Conservation (phyloP, 805 yeast species). For the Metschnikowia hibisci region DNA sequence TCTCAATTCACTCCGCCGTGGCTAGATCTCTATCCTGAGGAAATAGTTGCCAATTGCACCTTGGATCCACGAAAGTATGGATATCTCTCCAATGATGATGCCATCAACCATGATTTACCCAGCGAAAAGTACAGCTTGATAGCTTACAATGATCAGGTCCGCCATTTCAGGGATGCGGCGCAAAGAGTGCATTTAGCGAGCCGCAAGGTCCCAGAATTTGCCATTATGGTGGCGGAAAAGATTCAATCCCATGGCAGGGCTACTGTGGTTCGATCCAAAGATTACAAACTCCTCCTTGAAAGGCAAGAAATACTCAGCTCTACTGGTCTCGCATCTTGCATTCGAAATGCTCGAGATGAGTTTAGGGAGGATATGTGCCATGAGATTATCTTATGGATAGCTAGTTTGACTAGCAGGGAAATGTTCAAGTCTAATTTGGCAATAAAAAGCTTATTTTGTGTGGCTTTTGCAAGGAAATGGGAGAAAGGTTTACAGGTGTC, state of each 20-base stretch:
- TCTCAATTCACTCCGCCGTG: conserved; percentile 33
- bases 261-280: conserved; percentile 54
- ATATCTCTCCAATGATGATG: conserved; percentile 33
- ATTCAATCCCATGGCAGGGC: conserved; percentile 68
- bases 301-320: conserved; percentile 54
- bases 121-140: conserved; percentile 52
- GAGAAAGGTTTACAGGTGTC: conserved; percentile 39
- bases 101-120: conserved; percentile 26
- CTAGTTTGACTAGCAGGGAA: conserved; percentile 52
- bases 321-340: conserved; percentile 64
- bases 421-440: conserved; percentile 46
- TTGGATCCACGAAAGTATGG: conserved; percentile 44
- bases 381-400: conserved; percentile 65
- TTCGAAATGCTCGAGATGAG: conserved; percentile 62
- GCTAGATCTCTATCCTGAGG: conserved; percentile 21
- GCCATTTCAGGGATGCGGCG: conserved; percentile 71
- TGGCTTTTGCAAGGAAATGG: conserved; percentile 63
- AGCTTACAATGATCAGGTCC: conserved; percentile 75
- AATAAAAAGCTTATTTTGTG: conserved; percentile 50
- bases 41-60: conserved; percentile 27
- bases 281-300: conserved; percentile 46
- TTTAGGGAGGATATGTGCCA: conserved; percentile 80
- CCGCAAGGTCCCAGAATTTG: conserved; percentile 58
- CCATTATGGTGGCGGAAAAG: conserved; percentile 64
- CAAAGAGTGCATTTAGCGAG: conserved; percentile 63